Percentiles rank a stretch among this genome's conserved stretches.
phyloP scores from a whole-genome alignment of 306 rosid species.

The Erythrophleum fordii region DNA sequence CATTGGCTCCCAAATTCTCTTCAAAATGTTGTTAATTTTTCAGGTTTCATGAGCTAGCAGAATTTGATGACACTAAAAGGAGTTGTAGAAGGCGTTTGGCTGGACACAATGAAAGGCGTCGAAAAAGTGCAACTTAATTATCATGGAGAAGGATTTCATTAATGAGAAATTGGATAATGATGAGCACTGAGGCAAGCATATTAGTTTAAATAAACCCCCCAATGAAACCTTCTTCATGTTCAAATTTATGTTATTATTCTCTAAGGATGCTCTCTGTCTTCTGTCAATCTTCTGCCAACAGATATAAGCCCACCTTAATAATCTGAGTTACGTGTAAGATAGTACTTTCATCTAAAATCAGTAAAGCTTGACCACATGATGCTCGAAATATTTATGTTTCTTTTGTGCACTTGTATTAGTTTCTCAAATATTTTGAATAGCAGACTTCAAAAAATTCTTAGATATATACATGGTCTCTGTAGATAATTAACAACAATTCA shows the following conservation, averaged over 20 bases:
- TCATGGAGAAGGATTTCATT: conserved; percentile 53
- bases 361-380: neutral
- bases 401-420: neutral
- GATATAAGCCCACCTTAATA: neutral
- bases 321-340: neutral
- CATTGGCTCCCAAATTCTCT: neutral
- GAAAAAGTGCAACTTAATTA: conserved; percentile 69
- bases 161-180: conserved; percentile 16
- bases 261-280: conserved; percentile 72
- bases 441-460: neutral
- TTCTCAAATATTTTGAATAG: neutral
- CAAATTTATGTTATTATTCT: conserved; percentile 13
- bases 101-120: conserved; percentile 92
- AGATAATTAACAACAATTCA: neutral
- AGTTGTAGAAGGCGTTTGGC: conserved; percentile 95
- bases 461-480: neutral
- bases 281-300: conserved; percentile 56
- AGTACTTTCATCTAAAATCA: conserved; percentile 7
- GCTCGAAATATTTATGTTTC: neutral
- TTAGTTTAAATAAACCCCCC: conserved; percentile 40
- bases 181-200: conserved; percentile 27
- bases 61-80: conserved; percentile 83
- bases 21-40: neutral
- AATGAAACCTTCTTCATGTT: conserved; percentile 20
- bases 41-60: conserved; percentile 81